These are phyloP conservation scores for Exidia glandulosa DNA, from an alignment of 768 basidiomycete species.

Conservation along the genomic window DNA sequence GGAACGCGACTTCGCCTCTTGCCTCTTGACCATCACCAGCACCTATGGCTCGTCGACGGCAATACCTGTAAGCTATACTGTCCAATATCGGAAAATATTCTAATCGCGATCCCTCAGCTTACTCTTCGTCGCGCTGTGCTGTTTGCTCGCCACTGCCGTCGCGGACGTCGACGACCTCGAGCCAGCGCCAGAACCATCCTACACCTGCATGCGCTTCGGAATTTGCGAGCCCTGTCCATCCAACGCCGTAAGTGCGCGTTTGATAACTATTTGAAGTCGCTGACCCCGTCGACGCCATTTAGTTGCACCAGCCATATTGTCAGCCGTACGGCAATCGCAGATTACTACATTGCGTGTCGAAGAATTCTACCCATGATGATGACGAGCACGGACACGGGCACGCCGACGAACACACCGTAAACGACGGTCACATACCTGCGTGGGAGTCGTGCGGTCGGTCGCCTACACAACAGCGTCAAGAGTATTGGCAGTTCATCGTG, in stretches of 20 bases:
- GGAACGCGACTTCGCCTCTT: too few species aligned
- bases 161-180: conserved; percentile 2
- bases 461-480: conserved; percentile 61
- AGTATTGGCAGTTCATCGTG: conserved; percentile 86
- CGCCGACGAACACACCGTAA: not conserved
- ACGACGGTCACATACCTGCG: conserved; percentile 45
- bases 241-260: conserved; percentile 23
- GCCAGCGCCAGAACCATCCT: not conserved
- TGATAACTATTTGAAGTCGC: conserved; percentile 2
- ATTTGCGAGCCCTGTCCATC: conserved; percentile 34
- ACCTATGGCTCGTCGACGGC: too few species aligned
- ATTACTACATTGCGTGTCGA: conserved; percentile 61
- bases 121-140: too few species aligned
- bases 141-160: too few species aligned
- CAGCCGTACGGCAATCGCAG: conserved; percentile 93
- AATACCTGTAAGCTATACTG: too few species aligned
- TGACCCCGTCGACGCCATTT: conserved; percentile 7
- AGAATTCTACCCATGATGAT: too few species aligned
- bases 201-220: conserved; percentile 25
- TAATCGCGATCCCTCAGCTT: too few species aligned
- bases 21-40: too few species aligned
- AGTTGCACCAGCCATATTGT: conserved; percentile 85
- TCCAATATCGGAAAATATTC: too few species aligned
- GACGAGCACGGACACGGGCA: not conserved
- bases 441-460: conserved; percentile 94